Evolutionary conservation across 331 rosid species (phyloP).

Genomic region (Cydonia oblonga): DNA sequence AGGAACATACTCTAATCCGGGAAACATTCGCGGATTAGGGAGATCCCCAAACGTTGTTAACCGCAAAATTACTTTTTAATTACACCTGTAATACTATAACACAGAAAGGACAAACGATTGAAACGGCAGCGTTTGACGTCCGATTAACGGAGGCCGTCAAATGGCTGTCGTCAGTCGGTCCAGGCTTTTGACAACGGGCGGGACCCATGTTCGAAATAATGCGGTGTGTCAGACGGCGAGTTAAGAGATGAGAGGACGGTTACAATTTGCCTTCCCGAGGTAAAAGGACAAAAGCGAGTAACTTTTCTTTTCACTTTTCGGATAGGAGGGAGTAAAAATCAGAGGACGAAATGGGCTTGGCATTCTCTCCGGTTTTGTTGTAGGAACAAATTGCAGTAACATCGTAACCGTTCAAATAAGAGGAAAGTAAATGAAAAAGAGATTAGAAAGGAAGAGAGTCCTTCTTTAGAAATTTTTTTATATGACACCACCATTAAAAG

Average conservation of each 20-base stretch:
- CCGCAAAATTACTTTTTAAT: neutral
- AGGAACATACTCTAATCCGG: conserved; percentile 19
- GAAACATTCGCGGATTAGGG: conserved; percentile 21
- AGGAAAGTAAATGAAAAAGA: too few species aligned
- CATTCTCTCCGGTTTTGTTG: neutral
- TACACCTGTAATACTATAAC: neutral
- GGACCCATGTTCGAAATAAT: conserved; percentile 21
- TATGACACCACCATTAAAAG: too few species aligned
- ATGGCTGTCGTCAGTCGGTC: conserved; percentile 10
- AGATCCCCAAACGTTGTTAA: neutral
- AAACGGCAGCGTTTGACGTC: conserved; percentile 11
- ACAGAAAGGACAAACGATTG: neutral
- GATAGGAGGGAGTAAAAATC: neutral
- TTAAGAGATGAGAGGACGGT: conserved; percentile 12
- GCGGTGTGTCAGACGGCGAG: conserved; percentile 13
- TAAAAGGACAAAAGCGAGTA: neutral
- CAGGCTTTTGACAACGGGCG: conserved; percentile 7
- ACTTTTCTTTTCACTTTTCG: conserved; percentile 6
- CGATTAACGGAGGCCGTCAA: conserved; percentile 28
- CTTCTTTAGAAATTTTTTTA: too few species aligned
- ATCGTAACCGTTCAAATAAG: too few species aligned
- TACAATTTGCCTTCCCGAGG: conserved; percentile 58
- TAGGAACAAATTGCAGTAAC: neutral
- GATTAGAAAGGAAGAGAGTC: too few species aligned
- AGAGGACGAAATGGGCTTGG: neutral